Base-by-base conservation (phyloP, 441 rosid species). In the Kokia cookei region DNA sequence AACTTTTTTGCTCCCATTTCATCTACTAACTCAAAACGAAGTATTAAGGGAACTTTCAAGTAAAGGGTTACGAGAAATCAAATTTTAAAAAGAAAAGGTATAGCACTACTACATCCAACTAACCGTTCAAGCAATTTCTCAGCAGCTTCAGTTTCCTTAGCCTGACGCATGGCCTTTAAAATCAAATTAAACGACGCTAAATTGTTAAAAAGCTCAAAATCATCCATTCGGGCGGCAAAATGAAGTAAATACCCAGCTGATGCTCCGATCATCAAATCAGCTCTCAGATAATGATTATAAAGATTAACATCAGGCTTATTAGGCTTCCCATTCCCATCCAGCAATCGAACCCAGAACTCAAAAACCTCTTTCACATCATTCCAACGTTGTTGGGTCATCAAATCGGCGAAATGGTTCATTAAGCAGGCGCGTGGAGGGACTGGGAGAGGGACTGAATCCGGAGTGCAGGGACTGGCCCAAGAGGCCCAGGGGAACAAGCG, bases 211-310 rank as follows among this genome's bases (percentile, higher is more conserved):
- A 92, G 48, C 1, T 79, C 81, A 73, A 81, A 92, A 7, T 87
- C 93, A 45, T 87, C 86, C 94, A 92, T 89, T 51, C 77, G 84
- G 6, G 83, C 79, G 61, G 92, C 88, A 70, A 88, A 78, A 77
- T 89, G 94, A 58, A 93, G 89, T 89, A 92, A 85, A 22, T 86
- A 87, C 26, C 47, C 76, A 19, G 84, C 82, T 0, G 84, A 40
- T 22, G 90, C 95, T 10, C 88, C 93, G 27, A 77, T 72, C 98
- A 91, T 91, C 71, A 90, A 73, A 71, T 91, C 88, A 60, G 99
- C 99, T 15, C 97, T 80, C 75, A 95, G 83, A 78, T 95, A 95
- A 68, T 84, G 90, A 81, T 95, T 95, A 64, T 83, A 95, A 72
- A 91, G 71, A 70, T 86, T 68, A 0, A 87, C 96, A 75, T 89